Conservation (phyloP, 305 asterid genomes). For the Stenogyne calaminthoides region DNA sequence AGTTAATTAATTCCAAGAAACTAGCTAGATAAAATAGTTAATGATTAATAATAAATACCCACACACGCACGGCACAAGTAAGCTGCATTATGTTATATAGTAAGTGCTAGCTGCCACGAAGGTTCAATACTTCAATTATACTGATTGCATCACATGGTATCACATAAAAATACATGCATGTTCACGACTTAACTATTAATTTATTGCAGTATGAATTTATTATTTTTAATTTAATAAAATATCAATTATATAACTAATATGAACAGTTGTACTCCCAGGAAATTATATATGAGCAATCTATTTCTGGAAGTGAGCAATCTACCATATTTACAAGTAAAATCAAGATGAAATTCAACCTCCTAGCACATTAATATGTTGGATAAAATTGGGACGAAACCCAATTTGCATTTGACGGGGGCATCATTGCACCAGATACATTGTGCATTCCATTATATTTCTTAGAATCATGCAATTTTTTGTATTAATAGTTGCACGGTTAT, state of each 20-base stretch:
- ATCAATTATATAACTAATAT: neutral
- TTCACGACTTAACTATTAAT: neutral
- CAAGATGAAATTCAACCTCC: too few species aligned
- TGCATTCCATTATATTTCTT: too few species aligned
- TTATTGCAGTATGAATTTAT: neutral
- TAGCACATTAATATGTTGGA: too few species aligned
- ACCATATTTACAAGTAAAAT: too few species aligned
- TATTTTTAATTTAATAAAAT: neutral
- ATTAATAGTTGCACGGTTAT: too few species aligned
- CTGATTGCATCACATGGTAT: conserved; percentile 33
- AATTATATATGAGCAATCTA: neutral
- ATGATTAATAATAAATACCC: neutral
- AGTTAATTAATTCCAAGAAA: conserved; percentile 21
- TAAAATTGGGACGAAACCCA: too few species aligned
- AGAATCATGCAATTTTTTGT: too few species aligned
- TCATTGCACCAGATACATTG: too few species aligned
- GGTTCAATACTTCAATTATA: conserved; percentile 6
- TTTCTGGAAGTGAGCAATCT: too few species aligned
- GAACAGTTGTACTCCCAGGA: neutral
- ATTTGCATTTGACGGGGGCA: too few species aligned
- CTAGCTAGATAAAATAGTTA: neutral
- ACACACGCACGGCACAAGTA: conserved; percentile 8
- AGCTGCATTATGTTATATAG: neutral
- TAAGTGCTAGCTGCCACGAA: neutral
- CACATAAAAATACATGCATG: neutral